Base-by-base conservation (phyloP, 2,329 filamentous ascomycete genomes). In the Fusarium burgessii region DNA sequence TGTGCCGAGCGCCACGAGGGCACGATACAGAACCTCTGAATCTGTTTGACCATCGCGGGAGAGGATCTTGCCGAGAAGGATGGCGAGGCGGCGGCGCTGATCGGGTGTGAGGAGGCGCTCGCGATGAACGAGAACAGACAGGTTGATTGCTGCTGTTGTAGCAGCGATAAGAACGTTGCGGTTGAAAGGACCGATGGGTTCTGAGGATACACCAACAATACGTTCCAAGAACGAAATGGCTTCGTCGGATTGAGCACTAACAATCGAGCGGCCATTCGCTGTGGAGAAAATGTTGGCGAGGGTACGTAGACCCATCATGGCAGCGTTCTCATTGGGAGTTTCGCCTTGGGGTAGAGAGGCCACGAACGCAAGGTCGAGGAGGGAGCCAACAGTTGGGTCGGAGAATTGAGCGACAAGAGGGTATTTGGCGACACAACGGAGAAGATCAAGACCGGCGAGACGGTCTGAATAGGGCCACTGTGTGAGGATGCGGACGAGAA, bases 221-320 rank as follows among this genome's bases (percentile, higher is more conserved):
- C 88, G 87, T 55, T 91, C 87, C 12, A 97, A 82, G 32, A 92
- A 87, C 5, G 84, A 80, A 7, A 93, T 83, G 7, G 92, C 87
- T 41, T 87, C 84, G 42, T 91, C 87, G 23, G 82, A 80, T 18
- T 86, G 80, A 2, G 91, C 89, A 45, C 88, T 86, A 9, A 90
- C 89, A 6, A 93, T 82, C 47, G 84, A 83, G 25, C 93, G 89
- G 18, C 96, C 96, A 61, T 91, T 86, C 0, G 89, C 83, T 0
- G 93, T 93, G 66, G 89, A 87, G 77, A 98, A 97, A 11, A 98
- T 84, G 74, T 99, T 99, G 33, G 90, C 91, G 51, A 98, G 86
- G 17, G 91, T 89, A 7, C 96, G 92, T 15, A 94, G 85, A 0
- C 92, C 91, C 85, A 99, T 92, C 91, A 98, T 97, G 14, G 90